Base-by-base conservation (phyloP, 495 filamentous ascomycete species). In the Cercophora newfieldiana region DNA sequence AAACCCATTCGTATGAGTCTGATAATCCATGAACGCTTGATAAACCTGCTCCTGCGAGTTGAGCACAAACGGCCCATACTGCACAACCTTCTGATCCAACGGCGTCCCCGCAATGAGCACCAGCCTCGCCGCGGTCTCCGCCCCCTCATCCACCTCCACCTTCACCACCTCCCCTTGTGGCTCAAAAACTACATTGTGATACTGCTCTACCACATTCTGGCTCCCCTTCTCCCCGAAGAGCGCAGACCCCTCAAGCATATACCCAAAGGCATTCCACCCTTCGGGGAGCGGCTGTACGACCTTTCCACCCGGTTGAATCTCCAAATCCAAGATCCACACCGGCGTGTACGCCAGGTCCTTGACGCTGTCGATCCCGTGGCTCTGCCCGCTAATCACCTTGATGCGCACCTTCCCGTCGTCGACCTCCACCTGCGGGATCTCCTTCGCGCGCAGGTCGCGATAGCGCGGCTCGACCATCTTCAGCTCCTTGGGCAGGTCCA, bases 41-140 rank as follows among this genome's bases (percentile, higher is more conserved):
- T 93, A 90, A 47, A 99, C 92, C 74, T 95, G 87, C 69, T 97
- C 92, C 71, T 92, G 83, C 12, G 84, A 85, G 37, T 83, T 97
- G 66, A 97, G 72, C 16, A 99, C 95, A 75, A 99, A 99, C 1
- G 94, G 94, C 0, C 94, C 94, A 75, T 99, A 97, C 84, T 99
- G 94, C 26, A 97, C 91, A 22, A 99, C 89, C 60, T 91, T 88
- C 77, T 99, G 94, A 73, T 97, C 89, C 16, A 97, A 83, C 18
- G 93, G 91, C 71, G 92, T 85, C 1, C 94, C 94, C 0, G 94
- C 91, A 37, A 97, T 82, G 47, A 98, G 80, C 4, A 98, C 84
- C 72, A 97, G 91, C 31, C 88, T 82, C 1, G 84, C 82, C 58
- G 86, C 84, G 65, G 85, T 80, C 67, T 88, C 87, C 3, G 90